phyloP scores from a whole-genome alignment of 495 filamentous ascomycete genomes.

The Xylaria bambusicola region DNA sequence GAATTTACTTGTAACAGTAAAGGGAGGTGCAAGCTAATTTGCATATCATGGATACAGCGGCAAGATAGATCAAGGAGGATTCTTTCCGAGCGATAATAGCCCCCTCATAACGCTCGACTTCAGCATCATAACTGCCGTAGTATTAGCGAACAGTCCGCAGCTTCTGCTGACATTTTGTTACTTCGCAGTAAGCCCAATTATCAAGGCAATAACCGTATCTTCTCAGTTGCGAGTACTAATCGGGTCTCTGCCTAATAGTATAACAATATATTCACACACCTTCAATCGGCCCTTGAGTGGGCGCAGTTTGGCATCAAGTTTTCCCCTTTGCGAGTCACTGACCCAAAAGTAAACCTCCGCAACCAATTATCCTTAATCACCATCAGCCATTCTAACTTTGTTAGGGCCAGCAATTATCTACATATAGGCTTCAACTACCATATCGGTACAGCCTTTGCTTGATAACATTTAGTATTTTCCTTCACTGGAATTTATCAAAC shows the following conservation, averaged over 20 bases:
- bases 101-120: constrained; percentile 16
- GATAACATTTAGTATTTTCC: constrained; percentile 19
- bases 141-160: constrained; percentile 49
- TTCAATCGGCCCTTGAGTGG: constrained; percentile 30
- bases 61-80: constrained; percentile 6
- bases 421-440: constrained; percentile 26
- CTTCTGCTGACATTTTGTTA: constrained; percentile 45
- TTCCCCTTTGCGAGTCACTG: constrained; percentile 50
- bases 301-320: constrained; percentile 22
- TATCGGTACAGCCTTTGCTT: constrained; percentile 31
- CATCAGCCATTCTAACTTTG: not conserved
- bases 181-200: constrained; percentile 23
- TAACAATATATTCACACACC: constrained; percentile 29
- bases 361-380: not conserved
- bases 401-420: constrained; percentile 33
- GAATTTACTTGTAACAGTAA: too few relatives aligned
- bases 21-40: too few relatives aligned
- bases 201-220: not conserved
- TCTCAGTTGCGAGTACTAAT: too few relatives aligned
- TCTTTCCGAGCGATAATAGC: constrained; percentile 22
- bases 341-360: constrained; percentile 27
- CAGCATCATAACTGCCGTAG: constrained; percentile 24
- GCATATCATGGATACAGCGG: not conserved
- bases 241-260: not conserved
- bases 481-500: constrained; percentile 29